A percentile compares a stretch with the other conserved stretches of the same genome.
Evolutionary conservation across 371 early-diverging fungal genomes (phyloP).

Genomic region (Nematocida ironsii): DNA sequence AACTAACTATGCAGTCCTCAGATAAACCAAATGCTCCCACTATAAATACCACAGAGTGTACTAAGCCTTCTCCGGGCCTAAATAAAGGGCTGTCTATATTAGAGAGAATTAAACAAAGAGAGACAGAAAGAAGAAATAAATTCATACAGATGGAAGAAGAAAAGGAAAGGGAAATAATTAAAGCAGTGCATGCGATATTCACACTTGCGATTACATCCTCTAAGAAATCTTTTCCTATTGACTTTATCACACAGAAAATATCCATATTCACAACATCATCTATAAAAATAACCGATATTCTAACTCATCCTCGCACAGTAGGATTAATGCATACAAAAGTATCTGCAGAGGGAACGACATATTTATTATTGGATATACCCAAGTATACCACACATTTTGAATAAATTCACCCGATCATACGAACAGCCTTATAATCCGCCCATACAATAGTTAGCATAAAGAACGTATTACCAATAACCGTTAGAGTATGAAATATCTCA

Average conservation of each 20-base stretch:
- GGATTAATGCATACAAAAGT: slow-evolving; percentile 2
- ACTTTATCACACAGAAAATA: slow-evolving; percentile 21
- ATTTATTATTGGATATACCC: slow-evolving; percentile 20
- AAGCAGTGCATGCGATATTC: slow-evolving; percentile 32
- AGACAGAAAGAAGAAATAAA: slow-evolving; percentile 61
- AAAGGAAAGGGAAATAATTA: slow-evolving; percentile 59
- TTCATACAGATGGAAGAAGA: slow-evolving; percentile 62
- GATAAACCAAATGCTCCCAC: background rate
- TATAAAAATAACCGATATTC: slow-evolving; percentile 23
- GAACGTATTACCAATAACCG: slow-evolving; percentile 68
- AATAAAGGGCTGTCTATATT: slow-evolving; percentile 56
- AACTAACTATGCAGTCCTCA: background rate
- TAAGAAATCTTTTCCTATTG: slow-evolving; percentile 34
- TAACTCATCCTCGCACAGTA: slow-evolving; percentile 9
- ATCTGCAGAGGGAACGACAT: background rate
- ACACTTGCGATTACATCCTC: slow-evolving; percentile 9
- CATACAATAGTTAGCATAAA: slow-evolving; percentile 67
- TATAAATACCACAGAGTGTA: background rate
- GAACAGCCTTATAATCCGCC: slow-evolving; percentile 33
- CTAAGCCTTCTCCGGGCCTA: background rate
- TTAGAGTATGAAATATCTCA: slow-evolving; percentile 70
- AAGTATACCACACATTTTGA: slow-evolving; percentile 11
- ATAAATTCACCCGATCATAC: slow-evolving; percentile 8
- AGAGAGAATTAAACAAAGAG: slow-evolving; percentile 68
- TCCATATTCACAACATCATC: background rate